These are phyloP conservation scores for Terfezia claveryi DNA, from an alignment of 495 filamentous ascomycete species.

Conservation along the genomic window DNA sequence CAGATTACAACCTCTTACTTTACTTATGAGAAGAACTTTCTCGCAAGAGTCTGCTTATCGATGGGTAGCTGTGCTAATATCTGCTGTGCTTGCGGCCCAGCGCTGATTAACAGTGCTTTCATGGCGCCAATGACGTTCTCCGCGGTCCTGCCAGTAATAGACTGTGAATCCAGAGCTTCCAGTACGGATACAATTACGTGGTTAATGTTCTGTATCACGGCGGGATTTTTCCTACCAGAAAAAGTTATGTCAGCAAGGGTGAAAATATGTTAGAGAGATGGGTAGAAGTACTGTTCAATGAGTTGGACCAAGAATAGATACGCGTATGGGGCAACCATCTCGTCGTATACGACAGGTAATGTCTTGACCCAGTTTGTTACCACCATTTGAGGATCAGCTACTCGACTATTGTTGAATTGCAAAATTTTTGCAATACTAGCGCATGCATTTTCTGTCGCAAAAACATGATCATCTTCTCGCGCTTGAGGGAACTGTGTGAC, in stretches of 20 bases:
- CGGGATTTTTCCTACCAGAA: conserved; percentile 55
- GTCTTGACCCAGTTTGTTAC: conserved; percentile 67
- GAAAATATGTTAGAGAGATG: background rate
- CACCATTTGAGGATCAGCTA: conserved; percentile 49
- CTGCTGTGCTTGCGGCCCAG: conserved; percentile 46
- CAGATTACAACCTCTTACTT: no score
- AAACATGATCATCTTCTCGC: conserved; percentile 79
- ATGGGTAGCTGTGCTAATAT: conserved; percentile 47
- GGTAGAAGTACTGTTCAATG: conserved; percentile 71
- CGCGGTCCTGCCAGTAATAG: conserved; percentile 62
- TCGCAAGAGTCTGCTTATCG: conserved; percentile 54
- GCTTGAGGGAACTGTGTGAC: conserved; percentile 58
- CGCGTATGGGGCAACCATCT: conserved; percentile 91
- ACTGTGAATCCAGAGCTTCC: conserved; percentile 75
- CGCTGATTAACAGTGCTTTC: conserved; percentile 46
- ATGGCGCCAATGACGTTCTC: conserved; percentile 47
- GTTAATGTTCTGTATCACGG: conserved; percentile 46
- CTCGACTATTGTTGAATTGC: conserved; percentile 58
- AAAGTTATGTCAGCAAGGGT: background rate
- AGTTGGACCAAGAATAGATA: conserved; percentile 80
- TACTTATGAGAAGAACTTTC: conserved; percentile 40
- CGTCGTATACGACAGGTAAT: conserved; percentile 79
- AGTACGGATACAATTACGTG: conserved; percentile 65
- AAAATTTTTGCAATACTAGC: conserved; percentile 92
- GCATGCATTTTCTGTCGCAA: conserved; percentile 93